Conservation (phyloP, 208 protist genomes). For the Crithidia mellificae region DNA sequence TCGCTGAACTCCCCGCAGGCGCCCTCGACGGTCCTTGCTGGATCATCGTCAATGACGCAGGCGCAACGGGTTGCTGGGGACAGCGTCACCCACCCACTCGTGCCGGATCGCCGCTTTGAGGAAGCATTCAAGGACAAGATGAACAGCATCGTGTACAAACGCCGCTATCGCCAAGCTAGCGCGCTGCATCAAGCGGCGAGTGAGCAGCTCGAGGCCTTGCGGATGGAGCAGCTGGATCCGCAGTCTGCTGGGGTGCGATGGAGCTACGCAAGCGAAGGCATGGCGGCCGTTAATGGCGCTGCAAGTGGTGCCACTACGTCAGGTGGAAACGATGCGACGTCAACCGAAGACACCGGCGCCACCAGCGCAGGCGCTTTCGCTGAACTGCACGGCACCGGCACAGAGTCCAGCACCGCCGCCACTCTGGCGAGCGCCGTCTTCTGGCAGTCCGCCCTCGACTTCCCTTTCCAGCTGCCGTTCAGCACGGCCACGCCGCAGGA, state of each 20-base stretch:
- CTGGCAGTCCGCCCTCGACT: slow-evolving; percentile 29
- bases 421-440: slow-evolving; percentile 11
- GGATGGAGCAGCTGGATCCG: slow-evolving; percentile 53
- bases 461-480: slow-evolving; percentile 52
- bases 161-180: slow-evolving; percentile 24
- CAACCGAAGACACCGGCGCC: background rate
- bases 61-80: background rate
- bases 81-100: slow-evolving; percentile 29
- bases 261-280: background rate
- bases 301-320: background rate
- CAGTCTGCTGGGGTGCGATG: background rate
- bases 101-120: slow-evolving; percentile 74
- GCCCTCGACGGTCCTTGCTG: background rate
- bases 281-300: background rate
- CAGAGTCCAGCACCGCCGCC: background rate
- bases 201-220: slow-evolving; percentile 40
- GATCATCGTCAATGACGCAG: no score
- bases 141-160: slow-evolving; percentile 48
- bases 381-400: no score
- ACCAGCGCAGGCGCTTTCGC: no score
- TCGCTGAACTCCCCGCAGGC: slow-evolving; percentile 13
- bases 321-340: background rate
- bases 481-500: slow-evolving; percentile 46
- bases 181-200: slow-evolving; percentile 35
- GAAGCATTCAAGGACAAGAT: slow-evolving; percentile 83